Evolutionary conservation across 202 grass and related monocot species (phyloP).

Genomic region (Eragrostis tef): DNA sequence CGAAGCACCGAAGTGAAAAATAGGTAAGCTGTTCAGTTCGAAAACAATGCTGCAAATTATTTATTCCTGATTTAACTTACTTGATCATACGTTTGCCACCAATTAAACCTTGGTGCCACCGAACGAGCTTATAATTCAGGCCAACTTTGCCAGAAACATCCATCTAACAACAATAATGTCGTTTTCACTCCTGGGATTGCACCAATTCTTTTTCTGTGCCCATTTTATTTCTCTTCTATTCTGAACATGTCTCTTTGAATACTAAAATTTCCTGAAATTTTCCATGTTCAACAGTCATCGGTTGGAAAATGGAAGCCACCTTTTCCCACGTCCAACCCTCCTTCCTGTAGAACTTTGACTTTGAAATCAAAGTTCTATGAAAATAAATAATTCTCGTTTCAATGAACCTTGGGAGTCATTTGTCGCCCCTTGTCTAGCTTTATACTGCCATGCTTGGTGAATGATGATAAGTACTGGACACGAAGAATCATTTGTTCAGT

Average conservation of each 20-base stretch:
- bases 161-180: neutral
- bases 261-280: neutral
- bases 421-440: neutral
- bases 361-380: neutral
- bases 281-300: neutral
- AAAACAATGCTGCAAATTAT: constrained; percentile 4
- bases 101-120: constrained; percentile 9
- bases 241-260: neutral
- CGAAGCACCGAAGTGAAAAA: constrained; percentile 63
- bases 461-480: neutral
- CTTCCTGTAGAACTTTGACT: neutral
- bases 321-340: neutral
- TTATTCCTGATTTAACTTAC: constrained; percentile 1
- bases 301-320: neutral
- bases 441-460: neutral
- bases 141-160: neutral
- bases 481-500: neutral
- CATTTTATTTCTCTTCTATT: neutral
- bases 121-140: neutral
- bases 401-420: constrained; percentile 22
- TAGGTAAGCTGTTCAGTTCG: constrained; percentile 41
- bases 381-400: constrained; percentile 4
- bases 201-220: neutral
- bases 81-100: constrained; percentile 1
- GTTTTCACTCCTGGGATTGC: neutral